Conservation (phyloP, 1,139 yeast genomes). For the Debaryomycetaceae sp. region DNA sequence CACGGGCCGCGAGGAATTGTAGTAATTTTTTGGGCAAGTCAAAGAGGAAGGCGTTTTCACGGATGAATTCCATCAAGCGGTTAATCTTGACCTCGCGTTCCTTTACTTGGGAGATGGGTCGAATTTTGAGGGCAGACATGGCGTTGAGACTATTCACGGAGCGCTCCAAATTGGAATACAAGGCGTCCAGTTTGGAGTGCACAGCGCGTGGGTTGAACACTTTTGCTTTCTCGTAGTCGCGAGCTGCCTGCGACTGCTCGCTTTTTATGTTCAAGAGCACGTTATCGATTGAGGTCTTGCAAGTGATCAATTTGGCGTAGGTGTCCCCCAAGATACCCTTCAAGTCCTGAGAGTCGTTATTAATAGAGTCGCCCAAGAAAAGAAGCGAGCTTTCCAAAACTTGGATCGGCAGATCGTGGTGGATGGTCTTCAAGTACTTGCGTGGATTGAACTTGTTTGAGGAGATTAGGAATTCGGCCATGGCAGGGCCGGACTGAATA, state of each 20-base stretch:
- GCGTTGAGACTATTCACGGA: constrained; percentile 38
- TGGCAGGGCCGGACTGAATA: constrained; percentile 25
- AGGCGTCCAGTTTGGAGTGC: constrained; percentile 11
- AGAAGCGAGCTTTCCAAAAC: constrained; percentile 48
- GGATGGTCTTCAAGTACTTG: constrained; percentile 58
- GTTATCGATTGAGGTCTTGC: constrained; percentile 48
- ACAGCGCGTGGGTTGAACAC: constrained; percentile 29
- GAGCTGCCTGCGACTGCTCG: constrained; percentile 27
- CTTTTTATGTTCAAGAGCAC: constrained; percentile 22
- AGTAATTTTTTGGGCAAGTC: constrained; percentile 59
- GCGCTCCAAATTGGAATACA: constrained; percentile 28
- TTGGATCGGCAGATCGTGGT: constrained; percentile 57
- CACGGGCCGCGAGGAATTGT: constrained; percentile 42
- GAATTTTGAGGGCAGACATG: constrained; percentile 56
- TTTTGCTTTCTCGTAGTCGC: constrained; percentile 23
- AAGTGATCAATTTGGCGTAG: constrained; percentile 62
- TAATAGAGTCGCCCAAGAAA: constrained; percentile 49
- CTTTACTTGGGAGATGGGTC: constrained; percentile 65
- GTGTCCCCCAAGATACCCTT: constrained; percentile 61
- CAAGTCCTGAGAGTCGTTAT: constrained; percentile 55
- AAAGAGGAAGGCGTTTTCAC: constrained; percentile 52
- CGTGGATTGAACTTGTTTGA: constrained; percentile 67
- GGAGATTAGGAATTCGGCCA: constrained; percentile 51
- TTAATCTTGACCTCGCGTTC: constrained; percentile 49
- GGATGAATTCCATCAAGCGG: constrained; percentile 52